These are phyloP conservation scores for Rubia tinctorum DNA, from an alignment of 305 asterid genomes.

Conservation along the genomic window DNA sequence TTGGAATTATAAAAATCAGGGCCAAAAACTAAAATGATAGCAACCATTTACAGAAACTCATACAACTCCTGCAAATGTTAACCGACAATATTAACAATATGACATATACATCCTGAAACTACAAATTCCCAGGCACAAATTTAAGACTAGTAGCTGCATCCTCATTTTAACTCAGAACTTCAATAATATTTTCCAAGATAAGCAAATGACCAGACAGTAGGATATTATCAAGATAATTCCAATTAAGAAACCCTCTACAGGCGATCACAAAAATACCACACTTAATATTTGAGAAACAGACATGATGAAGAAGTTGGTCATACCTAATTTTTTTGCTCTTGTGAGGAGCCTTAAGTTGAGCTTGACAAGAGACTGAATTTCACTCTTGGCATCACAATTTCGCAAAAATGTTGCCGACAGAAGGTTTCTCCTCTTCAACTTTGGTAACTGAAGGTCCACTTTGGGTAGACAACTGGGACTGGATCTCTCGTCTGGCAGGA, in stretches of 20 bases:
- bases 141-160: neutral
- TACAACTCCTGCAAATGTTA: neutral
- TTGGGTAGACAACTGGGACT: constrained; percentile 32
- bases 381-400: constrained; percentile 52
- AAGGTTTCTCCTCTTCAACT: constrained; percentile 27
- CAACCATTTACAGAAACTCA: constrained; percentile 1
- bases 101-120: neutral
- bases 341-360: constrained; percentile 61
- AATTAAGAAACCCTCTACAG: neutral
- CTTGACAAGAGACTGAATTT: constrained; percentile 73
- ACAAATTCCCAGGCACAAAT: neutral
- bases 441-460: constrained; percentile 26
- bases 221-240: neutral
- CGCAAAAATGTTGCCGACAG: constrained; percentile 25
- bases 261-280: constrained; percentile 5
- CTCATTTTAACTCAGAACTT: too few relatives aligned
- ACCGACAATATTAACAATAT: neutral
- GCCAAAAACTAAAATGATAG: neutral
- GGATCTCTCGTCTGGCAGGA: constrained; percentile 21
- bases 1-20: constrained; percentile 8
- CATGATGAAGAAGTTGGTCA: neutral
- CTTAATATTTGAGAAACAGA: constrained; percentile 4
- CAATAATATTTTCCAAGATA: neutral
- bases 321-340: constrained; percentile 55
- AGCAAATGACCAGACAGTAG: neutral